These are phyloP conservation scores for Jamesozyma rosinii DNA, from an alignment of 805 yeast species.

Conservation along the genomic window DNA sequence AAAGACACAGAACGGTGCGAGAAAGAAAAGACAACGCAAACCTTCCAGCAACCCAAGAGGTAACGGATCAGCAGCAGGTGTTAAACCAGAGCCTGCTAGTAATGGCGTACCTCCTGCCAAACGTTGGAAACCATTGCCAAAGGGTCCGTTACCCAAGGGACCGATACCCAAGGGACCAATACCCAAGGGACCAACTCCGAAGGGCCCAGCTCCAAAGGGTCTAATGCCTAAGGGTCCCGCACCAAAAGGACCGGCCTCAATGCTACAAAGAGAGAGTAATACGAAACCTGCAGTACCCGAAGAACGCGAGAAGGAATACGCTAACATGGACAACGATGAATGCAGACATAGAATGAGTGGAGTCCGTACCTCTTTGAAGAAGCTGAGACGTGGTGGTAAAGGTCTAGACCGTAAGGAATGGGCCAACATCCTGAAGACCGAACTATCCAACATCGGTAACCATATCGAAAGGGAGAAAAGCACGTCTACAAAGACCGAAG, in stretches of 20 bases:
- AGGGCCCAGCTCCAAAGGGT: conserved; percentile 4
- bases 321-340: conserved; percentile 65
- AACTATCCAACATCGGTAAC: conserved; percentile 64
- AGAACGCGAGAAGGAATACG: conserved; percentile 44
- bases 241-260: too few species aligned
- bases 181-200: conserved; percentile 1
- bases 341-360: conserved; percentile 57
- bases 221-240: conserved; percentile 1
- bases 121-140: conserved; percentile 21
- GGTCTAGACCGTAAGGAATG: conserved; percentile 71
- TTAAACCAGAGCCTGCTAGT: conserved; percentile 4
- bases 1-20: conserved; percentile 18
- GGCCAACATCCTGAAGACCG: conserved; percentile 60
- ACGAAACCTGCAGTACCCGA: neutral
- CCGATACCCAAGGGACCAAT: neutral
- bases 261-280: neutral
- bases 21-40: conserved; percentile 25
- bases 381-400: conserved; percentile 59
- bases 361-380: conserved; percentile 55
- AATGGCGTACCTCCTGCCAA: conserved; percentile 19
- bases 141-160: conserved; percentile 18
- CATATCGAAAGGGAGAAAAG: conserved; percentile 42
- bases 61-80: conserved; percentile 10
- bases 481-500: conserved; percentile 18
- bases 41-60: conserved; percentile 6